phyloP scores from a whole-genome alignment of 371 early-diverging fungal genomes.

The Lichtheimia ornata region DNA sequence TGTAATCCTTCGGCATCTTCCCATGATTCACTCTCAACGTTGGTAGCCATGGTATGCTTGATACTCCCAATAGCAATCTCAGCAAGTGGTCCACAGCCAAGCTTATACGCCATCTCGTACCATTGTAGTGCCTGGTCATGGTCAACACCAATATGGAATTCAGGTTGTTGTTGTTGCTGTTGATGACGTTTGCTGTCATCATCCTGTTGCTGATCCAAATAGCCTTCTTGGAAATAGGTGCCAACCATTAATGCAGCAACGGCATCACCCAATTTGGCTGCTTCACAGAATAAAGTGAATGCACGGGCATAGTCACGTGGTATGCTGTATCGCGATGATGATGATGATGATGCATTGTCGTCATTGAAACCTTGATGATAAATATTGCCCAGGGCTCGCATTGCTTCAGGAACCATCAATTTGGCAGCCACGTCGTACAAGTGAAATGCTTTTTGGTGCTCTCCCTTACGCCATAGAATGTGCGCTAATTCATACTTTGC shows the following conservation, averaged over 20 bases:
- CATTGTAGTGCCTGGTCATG: constrained; percentile 18
- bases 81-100: constrained; percentile 15
- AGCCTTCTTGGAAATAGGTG: constrained; percentile 27
- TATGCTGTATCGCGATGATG: constrained; percentile 8
- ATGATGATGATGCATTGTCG: constrained; percentile 2
- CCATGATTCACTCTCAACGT: constrained; percentile 9
- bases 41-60: constrained; percentile 15
- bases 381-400: constrained; percentile 17
- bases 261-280: constrained; percentile 18
- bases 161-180: neutral
- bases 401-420: constrained; percentile 20
- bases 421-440: constrained; percentile 24
- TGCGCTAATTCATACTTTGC: constrained; percentile 33
- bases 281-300: constrained; percentile 19
- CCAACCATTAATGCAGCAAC: constrained; percentile 25
- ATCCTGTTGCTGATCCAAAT: constrained; percentile 3
- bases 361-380: constrained; percentile 22
- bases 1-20: constrained; percentile 14
- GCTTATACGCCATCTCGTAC: constrained; percentile 19
- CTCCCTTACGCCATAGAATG: constrained; percentile 28
- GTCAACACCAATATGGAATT: constrained; percentile 11
- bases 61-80: constrained; percentile 23
- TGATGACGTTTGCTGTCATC: too few species aligned
- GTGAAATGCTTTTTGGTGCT: constrained; percentile 27
- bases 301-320: constrained; percentile 21